Conservation (phyloP, 2,329 filamentous ascomycete genomes). For the Zymoseptoria passerinii region DNA sequence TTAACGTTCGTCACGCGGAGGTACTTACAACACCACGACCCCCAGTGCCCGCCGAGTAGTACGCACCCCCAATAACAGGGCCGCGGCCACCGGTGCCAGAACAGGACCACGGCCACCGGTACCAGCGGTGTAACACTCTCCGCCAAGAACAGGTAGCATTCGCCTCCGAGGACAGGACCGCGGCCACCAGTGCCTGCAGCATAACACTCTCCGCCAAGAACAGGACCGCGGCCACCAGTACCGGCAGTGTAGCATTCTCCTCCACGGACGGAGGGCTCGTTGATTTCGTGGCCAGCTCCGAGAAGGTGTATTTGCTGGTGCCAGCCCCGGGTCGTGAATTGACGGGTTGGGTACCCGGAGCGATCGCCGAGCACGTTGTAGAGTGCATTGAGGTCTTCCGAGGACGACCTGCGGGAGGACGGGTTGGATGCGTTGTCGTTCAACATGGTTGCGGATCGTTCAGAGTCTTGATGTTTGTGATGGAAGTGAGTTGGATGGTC, state of each 20-base stretch:
- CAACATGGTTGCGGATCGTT: neutral
- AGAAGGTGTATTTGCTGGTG: neutral
- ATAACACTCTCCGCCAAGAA: neutral
- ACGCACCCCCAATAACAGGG: neutral
- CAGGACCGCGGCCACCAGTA: neutral
- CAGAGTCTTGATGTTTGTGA: neutral
- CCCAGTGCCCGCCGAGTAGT: neutral
- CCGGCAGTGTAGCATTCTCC: conserved; percentile 1
- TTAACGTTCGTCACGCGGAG: neutral
- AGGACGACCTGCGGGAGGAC: conserved; percentile 1
- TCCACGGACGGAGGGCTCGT: neutral
- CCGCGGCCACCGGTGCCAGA: neutral
- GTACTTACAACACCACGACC: neutral
- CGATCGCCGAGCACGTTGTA: conserved; percentile 62
- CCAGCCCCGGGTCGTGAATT: neutral
- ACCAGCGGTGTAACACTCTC: neutral
- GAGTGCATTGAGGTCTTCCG: conserved; percentile 44
- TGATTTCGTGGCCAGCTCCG: neutral
- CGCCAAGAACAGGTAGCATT: neutral
- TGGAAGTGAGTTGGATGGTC: neutral
- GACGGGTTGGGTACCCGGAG: neutral
- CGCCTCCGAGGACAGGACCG: neutral
- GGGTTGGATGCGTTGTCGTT: neutral
- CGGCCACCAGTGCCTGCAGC: neutral
- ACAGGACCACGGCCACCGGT: neutral